Conservation (phyloP, 1,139 yeast species). For the Lodderomyces theae region DNA sequence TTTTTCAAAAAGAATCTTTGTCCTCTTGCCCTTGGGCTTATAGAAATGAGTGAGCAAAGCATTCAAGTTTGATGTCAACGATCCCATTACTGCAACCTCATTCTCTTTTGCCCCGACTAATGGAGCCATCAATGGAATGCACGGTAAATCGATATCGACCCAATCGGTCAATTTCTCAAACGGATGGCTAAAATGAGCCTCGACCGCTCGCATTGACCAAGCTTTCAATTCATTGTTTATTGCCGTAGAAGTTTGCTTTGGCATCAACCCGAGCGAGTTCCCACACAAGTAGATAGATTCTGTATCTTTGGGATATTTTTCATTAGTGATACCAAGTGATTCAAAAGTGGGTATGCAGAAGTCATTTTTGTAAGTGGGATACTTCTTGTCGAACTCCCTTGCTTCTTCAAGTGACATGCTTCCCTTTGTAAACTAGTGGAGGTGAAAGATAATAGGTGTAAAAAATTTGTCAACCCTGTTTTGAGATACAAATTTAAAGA, state of each 20-base stretch:
- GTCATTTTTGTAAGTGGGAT: slow-evolving; percentile 35
- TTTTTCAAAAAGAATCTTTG: slow-evolving; percentile 78
- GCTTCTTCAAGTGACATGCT: slow-evolving; percentile 19
- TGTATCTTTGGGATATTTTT: slow-evolving; percentile 20
- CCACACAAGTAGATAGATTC: slow-evolving; percentile 73
- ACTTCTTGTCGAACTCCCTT: slow-evolving; percentile 32
- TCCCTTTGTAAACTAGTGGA: not conserved
- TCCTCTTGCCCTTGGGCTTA: slow-evolving; percentile 55
- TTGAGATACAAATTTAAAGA: too few species aligned
- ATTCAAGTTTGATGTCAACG: slow-evolving; percentile 79
- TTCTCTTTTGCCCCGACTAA: slow-evolving; percentile 68
- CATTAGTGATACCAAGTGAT: slow-evolving; percentile 44
- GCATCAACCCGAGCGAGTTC: slow-evolving; percentile 89
- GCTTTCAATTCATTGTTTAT: slow-evolving; percentile 69
- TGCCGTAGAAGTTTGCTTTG: slow-evolving; percentile 56
- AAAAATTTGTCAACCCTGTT: too few species aligned
- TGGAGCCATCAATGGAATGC: slow-evolving; percentile 64
- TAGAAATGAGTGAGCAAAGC: slow-evolving; percentile 72
- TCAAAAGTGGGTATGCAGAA: slow-evolving; percentile 61
- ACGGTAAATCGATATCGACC: slow-evolving; percentile 82
- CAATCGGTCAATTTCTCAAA: slow-evolving; percentile 48
- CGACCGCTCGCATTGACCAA: slow-evolving; percentile 80
- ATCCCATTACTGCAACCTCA: slow-evolving; percentile 87
- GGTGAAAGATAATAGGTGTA: not conserved
- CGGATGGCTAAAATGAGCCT: slow-evolving; percentile 77